Evolutionary conservation across 176 grass and related monocot species (phyloP).

Genomic region (Phoenix roebelenii): DNA sequence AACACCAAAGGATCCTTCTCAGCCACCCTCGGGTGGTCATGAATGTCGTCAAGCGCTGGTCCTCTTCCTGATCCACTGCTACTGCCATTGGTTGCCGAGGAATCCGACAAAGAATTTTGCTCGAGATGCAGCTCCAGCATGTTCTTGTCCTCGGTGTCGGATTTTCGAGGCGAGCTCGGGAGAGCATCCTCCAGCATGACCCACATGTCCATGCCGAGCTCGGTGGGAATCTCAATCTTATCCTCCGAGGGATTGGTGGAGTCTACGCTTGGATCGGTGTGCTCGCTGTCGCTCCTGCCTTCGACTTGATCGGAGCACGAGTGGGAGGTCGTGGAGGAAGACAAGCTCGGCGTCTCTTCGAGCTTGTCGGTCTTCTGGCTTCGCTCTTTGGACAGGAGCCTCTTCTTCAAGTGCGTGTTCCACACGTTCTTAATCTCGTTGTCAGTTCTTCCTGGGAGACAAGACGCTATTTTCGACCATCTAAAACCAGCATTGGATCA

Average conservation of each 20-base stretch:
- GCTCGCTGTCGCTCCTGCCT: slow-evolving; percentile 31
- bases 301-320: slow-evolving; percentile 23
- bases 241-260: slow-evolving; percentile 1
- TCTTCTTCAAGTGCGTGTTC: slow-evolving; percentile 16
- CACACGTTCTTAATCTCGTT: slow-evolving; percentile 18
- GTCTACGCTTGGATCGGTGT: slow-evolving; percentile 35
- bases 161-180: background rate
- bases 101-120: background rate
- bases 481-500: background rate
- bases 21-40: background rate
- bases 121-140: background rate
- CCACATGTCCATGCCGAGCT: background rate
- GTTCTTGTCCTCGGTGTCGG: background rate
- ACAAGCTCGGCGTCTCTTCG: slow-evolving; percentile 9
- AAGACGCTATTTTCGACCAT: slow-evolving; percentile 17
- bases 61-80: background rate
- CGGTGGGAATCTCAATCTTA: background rate
- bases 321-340: slow-evolving; percentile 14
- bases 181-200: slow-evolving; percentile 25
- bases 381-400: background rate
- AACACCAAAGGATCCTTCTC: background rate
- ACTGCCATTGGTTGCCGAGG: slow-evolving; percentile 11
- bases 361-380: background rate
- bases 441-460: slow-evolving; percentile 4
- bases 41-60: background rate